Base-by-base conservation (phyloP, 345 rosid genomes). In the Euclidium syriacum region DNA sequence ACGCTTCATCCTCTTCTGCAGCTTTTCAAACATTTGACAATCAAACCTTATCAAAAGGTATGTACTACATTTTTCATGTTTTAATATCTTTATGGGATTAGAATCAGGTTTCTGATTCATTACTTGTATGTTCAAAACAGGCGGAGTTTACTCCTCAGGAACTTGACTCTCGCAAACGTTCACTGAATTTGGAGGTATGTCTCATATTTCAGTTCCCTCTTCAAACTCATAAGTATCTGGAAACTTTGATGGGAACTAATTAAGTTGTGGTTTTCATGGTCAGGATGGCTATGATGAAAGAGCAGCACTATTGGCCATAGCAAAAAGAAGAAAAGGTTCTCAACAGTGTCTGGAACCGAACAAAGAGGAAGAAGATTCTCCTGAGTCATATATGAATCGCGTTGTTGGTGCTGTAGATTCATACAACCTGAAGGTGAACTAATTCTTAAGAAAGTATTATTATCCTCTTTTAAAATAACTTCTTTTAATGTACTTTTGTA, bases 341-440 rank as follows among this genome's bases (percentile, higher is more conserved):
- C 75, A 48, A 62, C 75, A 51, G 52, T 27, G 24, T 58, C 26
- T 9, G 6, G 81, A 79, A 47, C 77, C 68, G 61, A 67, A 61
- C 36, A 78, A 72, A 46, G 89, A 84, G 26, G 86, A 84, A 53
- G 79, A 79, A 71, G 75, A 64, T 40, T 18, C 79, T 61, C 76
- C 77, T 1, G 90, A 84, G 51, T 42, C 84, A 41, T 74, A 81
- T 70, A 62, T 80, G 35, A 84, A 77, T 52, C 75, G 74, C 49
- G 57, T 86, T 68, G 80, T 80, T 36, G 90, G 90, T 12, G 73
- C 80, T 73, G 81, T 75, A 19, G 84, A 82, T 7, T 59, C 75
- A 17, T 79, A 76, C 41, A 64, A 82, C 75, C 62, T 83, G 40
- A 73, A 81, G 85, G 85, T 83, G 54, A 38, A 49, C 25, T 46